Evolutionary conservation across 179 eudicot genomes (phyloP).

Genomic region (Spinacia oleracea): DNA sequence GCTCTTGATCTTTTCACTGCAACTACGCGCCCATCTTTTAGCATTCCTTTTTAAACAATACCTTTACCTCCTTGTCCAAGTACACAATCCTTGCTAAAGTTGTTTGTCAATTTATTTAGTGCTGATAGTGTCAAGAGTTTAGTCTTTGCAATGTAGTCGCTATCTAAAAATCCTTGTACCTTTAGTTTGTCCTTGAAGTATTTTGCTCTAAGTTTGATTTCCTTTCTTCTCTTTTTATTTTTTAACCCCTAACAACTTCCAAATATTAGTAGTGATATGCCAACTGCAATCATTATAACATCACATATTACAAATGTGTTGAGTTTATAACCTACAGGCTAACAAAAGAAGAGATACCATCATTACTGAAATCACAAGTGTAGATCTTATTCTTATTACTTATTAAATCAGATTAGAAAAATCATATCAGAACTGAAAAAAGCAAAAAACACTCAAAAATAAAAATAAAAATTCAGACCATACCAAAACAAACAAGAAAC

Average conservation of each 20-base stretch:
- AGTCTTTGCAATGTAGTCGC: too few relatives aligned
- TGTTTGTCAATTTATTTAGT: not conserved
- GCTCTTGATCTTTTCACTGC: not conserved
- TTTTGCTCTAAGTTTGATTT: not conserved
- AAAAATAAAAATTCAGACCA: too few relatives aligned
- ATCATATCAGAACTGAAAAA: too few relatives aligned
- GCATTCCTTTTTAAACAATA: too few relatives aligned
- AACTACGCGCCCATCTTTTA: not conserved
- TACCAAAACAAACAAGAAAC: too few relatives aligned
- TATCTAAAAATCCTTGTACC: not conserved
- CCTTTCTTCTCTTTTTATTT: not conserved
- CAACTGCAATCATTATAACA: not conserved
- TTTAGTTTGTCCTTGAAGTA: not conserved
- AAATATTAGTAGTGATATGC: not conserved
- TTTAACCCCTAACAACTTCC: not conserved
- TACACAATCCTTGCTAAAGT: not conserved
- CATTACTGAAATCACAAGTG: too few relatives aligned
- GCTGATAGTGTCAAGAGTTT: not conserved
- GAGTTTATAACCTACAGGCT: too few relatives aligned
- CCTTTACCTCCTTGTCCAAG: slow-evolving; percentile 9
- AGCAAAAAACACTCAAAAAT: too few relatives aligned
- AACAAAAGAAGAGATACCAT: too few relatives aligned
- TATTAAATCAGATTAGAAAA: too few relatives aligned
- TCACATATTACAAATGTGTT: too few relatives aligned
- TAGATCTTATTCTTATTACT: too few relatives aligned